Base-by-base conservation (phyloP, 345 rosid genomes). In the Mallotus nudiflorus region DNA sequence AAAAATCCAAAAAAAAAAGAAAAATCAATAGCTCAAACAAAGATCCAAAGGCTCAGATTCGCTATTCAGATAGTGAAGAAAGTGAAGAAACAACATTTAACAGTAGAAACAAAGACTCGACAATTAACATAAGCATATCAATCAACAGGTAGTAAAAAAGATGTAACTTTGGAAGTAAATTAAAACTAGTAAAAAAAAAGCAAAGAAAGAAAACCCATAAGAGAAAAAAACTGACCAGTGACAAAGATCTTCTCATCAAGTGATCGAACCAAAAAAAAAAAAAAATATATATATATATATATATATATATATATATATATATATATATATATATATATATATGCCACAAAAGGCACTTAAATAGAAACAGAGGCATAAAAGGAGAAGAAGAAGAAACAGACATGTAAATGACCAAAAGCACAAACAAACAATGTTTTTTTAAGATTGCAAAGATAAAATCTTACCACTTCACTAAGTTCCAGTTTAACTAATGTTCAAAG, bases 181-280 rank as follows among this genome's bases (percentile, higher is more conserved):
- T n/a, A n/a, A 66, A 58, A 27, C 20, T 9, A 19, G 2, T 37
- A n/a, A 12, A 55, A 27, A 75, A 53, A 50, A 24, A 11, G 40
- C 62, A 15, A 56, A 18, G 61, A 27, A 52, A 68, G 60, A 51
- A 69, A 55, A 24, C 4, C 13, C 42, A 65, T 28, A 52, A 35
- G 72, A 66, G 31, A 25, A 42, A 2, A 76, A 59, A 45, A 62
- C 37, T 40, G 71, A 40, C 73, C 75, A 31, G 60, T 60, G 50
- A 57, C 49, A 52, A 37, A 22, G 77, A 82, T 75, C 67, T 65
- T 64, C 37, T 42, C 37, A 27, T 68, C 80, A 81, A 78, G 80
- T 80, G 69, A 83, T 25, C 70, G 46, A 45, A 65, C n/a, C 54
- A 35, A 46, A 31, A 13, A 12, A 24, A 20, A 20, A 6, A 9